Evolutionary conservation across 2,329 filamentous ascomycete genomes (phyloP), one percentile per base, ranked within the genome.

Genomic region (Penicillium brasilianum): DNA sequence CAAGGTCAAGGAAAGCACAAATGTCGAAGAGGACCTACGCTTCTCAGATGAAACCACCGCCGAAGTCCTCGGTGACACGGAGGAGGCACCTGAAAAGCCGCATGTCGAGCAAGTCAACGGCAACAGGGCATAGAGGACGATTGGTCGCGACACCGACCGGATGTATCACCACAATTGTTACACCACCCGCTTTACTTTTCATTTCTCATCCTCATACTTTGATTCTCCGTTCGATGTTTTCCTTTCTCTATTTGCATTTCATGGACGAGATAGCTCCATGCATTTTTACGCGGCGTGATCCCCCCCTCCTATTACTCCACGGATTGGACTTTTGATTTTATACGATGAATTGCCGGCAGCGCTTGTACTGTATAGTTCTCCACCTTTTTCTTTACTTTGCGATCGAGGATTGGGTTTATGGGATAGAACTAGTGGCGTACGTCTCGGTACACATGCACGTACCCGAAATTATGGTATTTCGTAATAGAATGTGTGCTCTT

Each of bases 21-120:
- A 85, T 1, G 71, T 96, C 4, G 91, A 94, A 76, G 88, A 93
- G 57, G 93, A 97, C 76, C 81, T 97, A 55, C 87, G 88, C 73
- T 93, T 92, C 76, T 92, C 90, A 20, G 93, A 96, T 71, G 91
- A 95, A 84, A 95, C 90, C 0, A 72, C 89, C 16, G 86, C 85
- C 28, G 91, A 96, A 67, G 89, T 96, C 37, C 61, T 66, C 4
- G 73, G 71, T 37, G 61, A 71, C 13, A 61, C 65, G 5, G 58
- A 66, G 22, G 64, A 69, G 32, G 65, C 65, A 1, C 56, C 58
- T 11, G 64, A 67, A 30, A 73, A 72, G 54, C 62, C 62, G 32
- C 53, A 63, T n/a, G 53, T 14, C 20, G 53, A 56, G 13, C 36
- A 56, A 13, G 53, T 36, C 18, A 48, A 11, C 9, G 41, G 53